These are phyloP conservation scores for Nakazawaea molendinolei DNA, from an alignment of 805 yeast species.

Conservation along the genomic window DNA sequence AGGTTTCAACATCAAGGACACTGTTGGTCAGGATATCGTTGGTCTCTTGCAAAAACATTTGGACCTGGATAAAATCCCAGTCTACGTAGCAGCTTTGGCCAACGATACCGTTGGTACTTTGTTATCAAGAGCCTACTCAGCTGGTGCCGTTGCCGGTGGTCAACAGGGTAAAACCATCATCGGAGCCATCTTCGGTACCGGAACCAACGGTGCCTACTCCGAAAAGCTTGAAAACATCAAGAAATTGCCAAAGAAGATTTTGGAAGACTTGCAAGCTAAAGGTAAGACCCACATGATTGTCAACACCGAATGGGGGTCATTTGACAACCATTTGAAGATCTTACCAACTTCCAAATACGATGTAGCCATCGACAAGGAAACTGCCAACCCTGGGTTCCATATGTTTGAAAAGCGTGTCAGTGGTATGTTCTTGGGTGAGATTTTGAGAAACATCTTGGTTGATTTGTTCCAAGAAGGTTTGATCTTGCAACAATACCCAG, in stretches of 20 bases:
- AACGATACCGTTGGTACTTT: slow-evolving; percentile 96
- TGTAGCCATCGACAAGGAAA: slow-evolving; percentile 55
- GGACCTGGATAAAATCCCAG: slow-evolving; percentile 52
- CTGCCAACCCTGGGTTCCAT: slow-evolving; percentile 83
- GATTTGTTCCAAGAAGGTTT: slow-evolving; percentile 58
- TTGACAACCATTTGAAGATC: slow-evolving; percentile 72
- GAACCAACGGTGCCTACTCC: slow-evolving; percentile 93
- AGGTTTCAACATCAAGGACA: slow-evolving; percentile 83
- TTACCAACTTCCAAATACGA: slow-evolving; percentile 82
- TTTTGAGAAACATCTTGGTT: slow-evolving; percentile 64
- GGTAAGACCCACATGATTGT: slow-evolving; percentile 72
- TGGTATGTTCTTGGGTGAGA: slow-evolving; percentile 92
- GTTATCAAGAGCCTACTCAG: slow-evolving; percentile 78
- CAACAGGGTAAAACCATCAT: slow-evolving; percentile 70
- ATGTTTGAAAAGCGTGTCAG: slow-evolving; percentile 88
- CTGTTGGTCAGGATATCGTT: slow-evolving; percentile 81
- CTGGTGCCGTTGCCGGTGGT: slow-evolving; percentile 44
- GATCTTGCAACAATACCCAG: slow-evolving; percentile 48
- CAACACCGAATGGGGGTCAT: slow-evolving; percentile 98
- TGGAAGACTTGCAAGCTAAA: slow-evolving; percentile 28
- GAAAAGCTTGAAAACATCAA: slow-evolving; percentile 70
- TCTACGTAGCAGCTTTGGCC: slow-evolving; percentile 78
- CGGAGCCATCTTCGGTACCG: slow-evolving; percentile 95
- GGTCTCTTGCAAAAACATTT: slow-evolving; percentile 62
- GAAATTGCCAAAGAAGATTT: slow-evolving; percentile 52